Evolutionary conservation across 805 yeast species (phyloP), one percentile per base, ranked within the genome.

Genomic region (Wickerhamomyces canadensis): DNA sequence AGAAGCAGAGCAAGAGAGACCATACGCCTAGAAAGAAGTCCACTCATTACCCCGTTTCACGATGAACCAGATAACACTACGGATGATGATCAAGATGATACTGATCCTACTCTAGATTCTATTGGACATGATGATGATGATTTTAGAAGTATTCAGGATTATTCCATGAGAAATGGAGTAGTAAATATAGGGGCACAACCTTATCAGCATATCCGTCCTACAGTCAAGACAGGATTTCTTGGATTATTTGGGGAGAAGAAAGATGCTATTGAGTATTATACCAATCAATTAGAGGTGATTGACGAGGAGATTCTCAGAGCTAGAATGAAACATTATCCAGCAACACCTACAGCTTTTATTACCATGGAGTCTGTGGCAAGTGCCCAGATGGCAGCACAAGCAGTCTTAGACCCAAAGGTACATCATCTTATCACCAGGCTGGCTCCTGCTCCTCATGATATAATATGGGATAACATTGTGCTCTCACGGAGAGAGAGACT

Each of bases 381-480:
- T 47, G 97, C 98, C 3, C 98, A 91, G 58, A 82, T 88, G 85
- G 81, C 93, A 21, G 96, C 97, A 0, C 98, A 93, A 58, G 93
- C 97, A 0, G 89, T 91, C 0, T 59, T 93, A 40, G 96, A 89
- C 55, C 97, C 97, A 0, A 74, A 84, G 40, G 87, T 93, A 7
- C 81, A 84, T 54, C 84, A 79, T 40, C 65, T 93, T 36, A 84
- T 89, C 25, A 84, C 96, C 4, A 68, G 74, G 28, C 64, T 88
- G 39, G 98, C 98, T 0, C 98, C 98, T 0, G 95, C 98, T 2
- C 98, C 98, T 4, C 91, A 84, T 52, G 98, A 91, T 57, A 83
- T 91, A 18, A 79, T 86, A 28, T 91, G 98, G 98, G 84, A 79
- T 40, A 87, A 89, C 53, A 75, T 87, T 25, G 89, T 94, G 49